Conservation (phyloP, 306 rosid genomes). For the Cucurbita maxima region DNA sequence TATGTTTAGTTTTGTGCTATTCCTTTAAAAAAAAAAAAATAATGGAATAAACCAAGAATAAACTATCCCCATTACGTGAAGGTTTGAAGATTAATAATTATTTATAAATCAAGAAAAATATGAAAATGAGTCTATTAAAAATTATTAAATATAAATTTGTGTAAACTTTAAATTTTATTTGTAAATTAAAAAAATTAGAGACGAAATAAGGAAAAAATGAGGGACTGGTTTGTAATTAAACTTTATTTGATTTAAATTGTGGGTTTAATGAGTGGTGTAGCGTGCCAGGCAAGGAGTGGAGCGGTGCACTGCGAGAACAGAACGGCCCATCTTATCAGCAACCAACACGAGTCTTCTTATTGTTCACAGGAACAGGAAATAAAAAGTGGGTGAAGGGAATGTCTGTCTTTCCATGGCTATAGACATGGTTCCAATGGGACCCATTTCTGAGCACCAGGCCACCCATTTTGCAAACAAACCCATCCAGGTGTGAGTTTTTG, state of each 20-base stretch:
- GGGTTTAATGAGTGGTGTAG: background rate
- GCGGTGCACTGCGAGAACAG: background rate
- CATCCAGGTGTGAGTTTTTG: too few species aligned
- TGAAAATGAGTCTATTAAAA: background rate
- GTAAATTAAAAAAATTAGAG: too few species aligned
- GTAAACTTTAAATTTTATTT: too few species aligned
- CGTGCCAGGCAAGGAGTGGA: background rate
- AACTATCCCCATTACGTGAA: background rate
- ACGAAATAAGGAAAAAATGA: too few species aligned
- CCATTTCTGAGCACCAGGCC: background rate
- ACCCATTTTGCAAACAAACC: background rate
- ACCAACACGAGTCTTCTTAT: background rate
- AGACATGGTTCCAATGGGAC: background rate
- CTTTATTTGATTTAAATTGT: background rate
- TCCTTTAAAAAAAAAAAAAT: background rate
- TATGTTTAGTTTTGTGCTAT: background rate
- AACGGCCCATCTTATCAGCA: background rate
- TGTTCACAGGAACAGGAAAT: background rate
- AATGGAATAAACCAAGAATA: background rate
- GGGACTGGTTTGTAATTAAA: too few species aligned
- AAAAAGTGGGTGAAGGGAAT: background rate
- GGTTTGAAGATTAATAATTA: background rate
- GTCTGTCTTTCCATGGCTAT: background rate
- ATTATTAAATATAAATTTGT: too few species aligned
- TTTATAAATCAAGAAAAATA: background rate